A percentile compares a stretch with the other conserved stretches of the same genome.
These are phyloP conservation scores for Fraxinus pennsylvanica DNA, from an alignment of 257 asterid genomes.

Conservation along the genomic window DNA sequence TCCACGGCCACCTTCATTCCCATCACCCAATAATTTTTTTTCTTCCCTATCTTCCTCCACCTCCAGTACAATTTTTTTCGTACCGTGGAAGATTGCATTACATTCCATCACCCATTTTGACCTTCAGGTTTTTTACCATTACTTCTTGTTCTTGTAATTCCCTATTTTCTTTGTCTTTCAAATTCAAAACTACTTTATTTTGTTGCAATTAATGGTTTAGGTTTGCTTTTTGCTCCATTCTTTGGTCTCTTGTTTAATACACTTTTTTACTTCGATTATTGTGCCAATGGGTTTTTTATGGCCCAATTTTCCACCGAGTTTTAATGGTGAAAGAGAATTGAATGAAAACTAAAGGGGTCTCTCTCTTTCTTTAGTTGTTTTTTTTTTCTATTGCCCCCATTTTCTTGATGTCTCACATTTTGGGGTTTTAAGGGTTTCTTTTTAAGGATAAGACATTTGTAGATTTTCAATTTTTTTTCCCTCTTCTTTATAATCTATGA, in stretches of 20 bases:
- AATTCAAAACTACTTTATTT: background rate
- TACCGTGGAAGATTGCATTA: background rate
- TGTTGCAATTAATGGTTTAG: conserved; percentile 30
- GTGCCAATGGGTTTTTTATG: conserved; percentile 44
- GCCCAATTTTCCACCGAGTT: conserved; percentile 58
- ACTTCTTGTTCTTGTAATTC: background rate
- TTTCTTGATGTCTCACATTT: conserved; percentile 61
- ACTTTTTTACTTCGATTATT: conserved; percentile 46
- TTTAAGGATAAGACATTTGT: conserved; percentile 28
- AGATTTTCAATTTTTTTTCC: no score
- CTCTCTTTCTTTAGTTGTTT: conserved; percentile 32
- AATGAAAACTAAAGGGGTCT: conserved; percentile 22
- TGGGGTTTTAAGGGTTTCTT: conserved; percentile 38
- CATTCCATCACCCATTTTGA: background rate
- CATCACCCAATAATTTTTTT: no score
- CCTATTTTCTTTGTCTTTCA: background rate
- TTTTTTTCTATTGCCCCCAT: conserved; percentile 39
- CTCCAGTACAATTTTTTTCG: no score
- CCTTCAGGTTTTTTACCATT: background rate
- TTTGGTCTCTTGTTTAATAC: conserved; percentile 30
- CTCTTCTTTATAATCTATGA: conserved; percentile 2
- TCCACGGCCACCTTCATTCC: no score
- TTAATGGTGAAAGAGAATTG: conserved; percentile 14
- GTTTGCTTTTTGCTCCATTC: conserved; percentile 15
- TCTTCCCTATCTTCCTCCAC: no score